phyloP scores from a whole-genome alignment of 2,329 filamentous ascomycete genomes.

The Rutstroemia sp. region DNA sequence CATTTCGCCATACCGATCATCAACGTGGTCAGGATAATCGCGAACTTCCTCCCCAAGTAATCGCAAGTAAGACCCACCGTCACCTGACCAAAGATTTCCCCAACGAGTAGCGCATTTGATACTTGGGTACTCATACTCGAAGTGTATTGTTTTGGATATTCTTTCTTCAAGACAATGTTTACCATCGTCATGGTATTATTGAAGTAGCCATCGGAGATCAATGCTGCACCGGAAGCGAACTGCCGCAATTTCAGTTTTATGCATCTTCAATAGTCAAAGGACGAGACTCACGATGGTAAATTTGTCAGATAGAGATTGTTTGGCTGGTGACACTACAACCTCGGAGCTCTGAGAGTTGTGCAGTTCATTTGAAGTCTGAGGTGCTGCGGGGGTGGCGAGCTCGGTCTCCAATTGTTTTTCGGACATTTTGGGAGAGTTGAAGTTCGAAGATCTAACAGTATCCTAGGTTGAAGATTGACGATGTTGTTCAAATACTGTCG shows the following conservation, averaged over 20 bases:
- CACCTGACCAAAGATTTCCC: constrained; percentile 36
- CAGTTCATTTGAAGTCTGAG: not conserved
- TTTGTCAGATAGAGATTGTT: constrained; percentile 23
- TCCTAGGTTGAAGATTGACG: not conserved
- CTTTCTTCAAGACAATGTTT: constrained; percentile 28
- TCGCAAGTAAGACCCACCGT: constrained; percentile 37
- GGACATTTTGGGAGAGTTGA: not conserved
- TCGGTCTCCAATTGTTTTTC: not conserved
- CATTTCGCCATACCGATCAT: constrained; percentile 30
- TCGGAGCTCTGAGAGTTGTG: not conserved
- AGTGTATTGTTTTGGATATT: constrained; percentile 21
- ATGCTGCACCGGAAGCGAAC: constrained; percentile 27
- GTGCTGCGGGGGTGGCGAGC: not conserved
- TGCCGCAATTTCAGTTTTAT: constrained; percentile 3
- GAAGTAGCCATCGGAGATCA: constrained; percentile 31
- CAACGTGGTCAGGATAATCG: constrained; percentile 38
- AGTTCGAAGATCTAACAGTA: not conserved
- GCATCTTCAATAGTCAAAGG: not conserved
- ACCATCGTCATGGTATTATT: constrained; percentile 32
- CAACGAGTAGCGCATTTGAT: constrained; percentile 35
- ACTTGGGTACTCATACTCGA: constrained; percentile 32
- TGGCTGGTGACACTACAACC: constrained; percentile 14
- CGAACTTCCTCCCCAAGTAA: constrained; percentile 38
- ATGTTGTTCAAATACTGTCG: too few species aligned
- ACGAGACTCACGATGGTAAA: constrained; percentile 23